Conservation (phyloP, 768 basidiomycete species). For the Termitomyces sp. region DNA sequence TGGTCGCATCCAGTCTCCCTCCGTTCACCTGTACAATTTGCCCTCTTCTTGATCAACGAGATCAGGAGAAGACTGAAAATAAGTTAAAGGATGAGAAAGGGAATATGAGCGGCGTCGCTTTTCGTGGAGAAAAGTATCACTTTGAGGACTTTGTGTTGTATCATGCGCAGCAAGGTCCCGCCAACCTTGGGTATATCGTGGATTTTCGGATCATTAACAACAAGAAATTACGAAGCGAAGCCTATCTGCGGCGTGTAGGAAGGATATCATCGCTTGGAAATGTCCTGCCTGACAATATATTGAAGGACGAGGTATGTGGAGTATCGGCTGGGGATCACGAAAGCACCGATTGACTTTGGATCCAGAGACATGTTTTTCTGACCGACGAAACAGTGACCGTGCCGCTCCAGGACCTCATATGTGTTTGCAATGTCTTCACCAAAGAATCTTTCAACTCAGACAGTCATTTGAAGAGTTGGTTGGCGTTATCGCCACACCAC, state of each 20-base stretch:
- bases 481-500: slow-evolving; percentile 46
- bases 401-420: slow-evolving; percentile 34
- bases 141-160: slow-evolving; percentile 56
- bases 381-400: slow-evolving; percentile 40
- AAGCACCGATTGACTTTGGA: neutral
- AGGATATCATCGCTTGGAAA: slow-evolving; percentile 36
- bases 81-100: slow-evolving; percentile 26
- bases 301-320: slow-evolving; percentile 54
- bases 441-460: slow-evolving; percentile 14
- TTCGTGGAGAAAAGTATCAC: slow-evolving; percentile 49
- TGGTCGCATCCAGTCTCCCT: slow-evolving; percentile 21
- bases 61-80: slow-evolving; percentile 23
- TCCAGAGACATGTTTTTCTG: slow-evolving; percentile 56
- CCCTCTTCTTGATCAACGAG: slow-evolving; percentile 22
- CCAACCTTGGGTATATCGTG: slow-evolving; percentile 53
- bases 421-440: slow-evolving; percentile 43
- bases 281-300: slow-evolving; percentile 28
- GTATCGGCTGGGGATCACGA: neutral
- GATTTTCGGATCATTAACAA: slow-evolving; percentile 12
- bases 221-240: slow-evolving; percentile 8
- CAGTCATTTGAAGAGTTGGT: slow-evolving; percentile 35
- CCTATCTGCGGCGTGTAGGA: slow-evolving; percentile 40
- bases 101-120: slow-evolving; percentile 35
- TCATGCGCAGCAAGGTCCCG: slow-evolving; percentile 41
- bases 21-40: slow-evolving; percentile 56